These are phyloP conservation scores for Plantago ovata DNA, from an alignment of 257 asterid genomes.

Conservation along the genomic window DNA sequence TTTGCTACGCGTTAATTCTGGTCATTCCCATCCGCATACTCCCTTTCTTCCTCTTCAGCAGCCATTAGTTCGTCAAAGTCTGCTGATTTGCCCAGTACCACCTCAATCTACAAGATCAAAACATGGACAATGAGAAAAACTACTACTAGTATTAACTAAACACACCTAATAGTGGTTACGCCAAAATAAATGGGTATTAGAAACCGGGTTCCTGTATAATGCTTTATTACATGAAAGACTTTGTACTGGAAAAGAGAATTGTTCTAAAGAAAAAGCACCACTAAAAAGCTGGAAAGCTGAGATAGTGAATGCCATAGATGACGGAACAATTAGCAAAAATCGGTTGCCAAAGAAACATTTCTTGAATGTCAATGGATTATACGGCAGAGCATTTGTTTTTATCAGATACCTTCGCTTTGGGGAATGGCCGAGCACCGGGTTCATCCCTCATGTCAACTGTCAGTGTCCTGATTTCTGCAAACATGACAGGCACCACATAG, in stretches of 20 bases:
- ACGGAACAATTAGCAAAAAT: not conserved
- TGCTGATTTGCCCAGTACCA: slow-evolving; percentile 46
- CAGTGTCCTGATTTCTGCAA: slow-evolving; percentile 59
- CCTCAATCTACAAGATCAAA: slow-evolving; percentile 44
- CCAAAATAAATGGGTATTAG: not conserved
- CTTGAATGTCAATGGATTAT: not conserved
- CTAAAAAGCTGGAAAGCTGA: not conserved
- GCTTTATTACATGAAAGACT: not conserved
- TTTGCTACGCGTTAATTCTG: slow-evolving; percentile 24
- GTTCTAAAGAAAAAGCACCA: not conserved
- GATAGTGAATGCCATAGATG: too few species aligned
- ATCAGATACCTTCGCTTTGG: slow-evolving; percentile 61
- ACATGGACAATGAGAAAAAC: not conserved
- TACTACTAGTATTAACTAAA: not conserved
- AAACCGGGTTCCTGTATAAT: not conserved
- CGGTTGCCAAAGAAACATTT: not conserved
- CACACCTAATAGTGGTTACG: not conserved
- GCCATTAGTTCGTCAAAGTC: slow-evolving; percentile 60
- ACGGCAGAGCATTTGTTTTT: not conserved
- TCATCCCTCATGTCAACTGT: slow-evolving; percentile 74
- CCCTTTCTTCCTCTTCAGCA: slow-evolving; percentile 46
- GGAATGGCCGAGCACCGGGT: slow-evolving; percentile 56
- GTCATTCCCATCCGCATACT: slow-evolving; percentile 35
- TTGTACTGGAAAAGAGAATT: not conserved
- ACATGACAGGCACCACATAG: slow-evolving; percentile 4